Percentiles rank a stretch among this genome's conserved stretches.
phyloP scores from a whole-genome alignment of 2,329 filamentous ascomycete species.

The Aspergillus ruber region DNA sequence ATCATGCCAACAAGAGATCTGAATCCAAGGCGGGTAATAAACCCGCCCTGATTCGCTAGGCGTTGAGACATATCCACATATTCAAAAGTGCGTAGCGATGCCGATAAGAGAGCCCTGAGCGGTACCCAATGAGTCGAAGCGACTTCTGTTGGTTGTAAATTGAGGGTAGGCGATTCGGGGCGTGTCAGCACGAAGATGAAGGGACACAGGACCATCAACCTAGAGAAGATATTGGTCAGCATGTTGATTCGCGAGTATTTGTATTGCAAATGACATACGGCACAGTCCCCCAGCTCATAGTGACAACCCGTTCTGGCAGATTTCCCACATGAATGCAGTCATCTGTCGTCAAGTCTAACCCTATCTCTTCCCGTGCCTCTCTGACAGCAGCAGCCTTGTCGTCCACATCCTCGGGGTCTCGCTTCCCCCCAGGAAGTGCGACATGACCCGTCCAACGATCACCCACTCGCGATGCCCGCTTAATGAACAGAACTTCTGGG shows the following conservation, averaged over 20 bases:
- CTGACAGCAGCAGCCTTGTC: conserved; percentile 58
- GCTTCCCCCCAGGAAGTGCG: conserved; percentile 61
- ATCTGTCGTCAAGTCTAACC: conserved; percentile 50
- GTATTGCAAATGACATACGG: conserved; percentile 36
- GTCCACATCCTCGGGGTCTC: conserved; percentile 58
- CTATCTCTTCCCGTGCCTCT: conserved; percentile 62
- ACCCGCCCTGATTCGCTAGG: conserved; percentile 51
- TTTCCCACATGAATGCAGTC: conserved; percentile 51
- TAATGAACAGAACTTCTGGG: conserved; percentile 66
- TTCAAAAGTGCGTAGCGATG: conserved; percentile 54
- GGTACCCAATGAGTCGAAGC: conserved; percentile 65
- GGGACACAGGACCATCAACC: conserved; percentile 63
- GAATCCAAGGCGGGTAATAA: conserved; percentile 49
- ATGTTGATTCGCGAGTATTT: neutral
- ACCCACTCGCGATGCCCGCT: conserved; percentile 57
- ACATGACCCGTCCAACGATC: conserved; percentile 66
- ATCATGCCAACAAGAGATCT: conserved; percentile 57
- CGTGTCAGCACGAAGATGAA: conserved; percentile 60
- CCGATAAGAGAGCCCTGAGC: conserved; percentile 54
- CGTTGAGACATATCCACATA: conserved; percentile 59
- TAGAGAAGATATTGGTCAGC: conserved; percentile 23
- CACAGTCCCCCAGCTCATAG: conserved; percentile 59
- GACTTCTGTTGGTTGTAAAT: conserved; percentile 62
- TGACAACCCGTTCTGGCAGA: conserved; percentile 59
- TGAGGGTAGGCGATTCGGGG: conserved; percentile 50